A percentile compares a stretch with the other conserved stretches of the same genome.
phyloP scores from a whole-genome alignment of 352 stramenopile species.

The Pythium volutum region DNA sequence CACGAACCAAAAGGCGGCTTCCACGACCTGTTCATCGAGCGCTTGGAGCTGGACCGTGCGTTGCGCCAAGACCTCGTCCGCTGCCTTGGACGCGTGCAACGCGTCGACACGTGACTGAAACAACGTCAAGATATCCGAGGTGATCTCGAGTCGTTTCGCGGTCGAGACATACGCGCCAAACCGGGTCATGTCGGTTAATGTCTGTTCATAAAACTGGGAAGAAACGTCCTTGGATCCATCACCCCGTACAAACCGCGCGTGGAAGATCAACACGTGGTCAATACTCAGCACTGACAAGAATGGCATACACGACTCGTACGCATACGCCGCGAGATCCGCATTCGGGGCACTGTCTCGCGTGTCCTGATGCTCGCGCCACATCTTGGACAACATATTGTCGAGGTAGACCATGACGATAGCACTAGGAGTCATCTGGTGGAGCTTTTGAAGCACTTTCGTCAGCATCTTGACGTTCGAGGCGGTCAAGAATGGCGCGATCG shows the following conservation, averaged over 20 bases:
- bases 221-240: slow-evolving; percentile 21
- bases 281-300: slow-evolving; percentile 61
- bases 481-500: slow-evolving; percentile 48
- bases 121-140: slow-evolving; percentile 38
- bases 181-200: slow-evolving; percentile 26
- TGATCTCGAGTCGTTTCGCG: slow-evolving; percentile 52
- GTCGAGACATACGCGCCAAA: slow-evolving; percentile 40
- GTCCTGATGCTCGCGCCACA: slow-evolving; percentile 43
- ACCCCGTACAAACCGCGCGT: slow-evolving; percentile 37
- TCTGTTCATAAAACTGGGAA: slow-evolving; percentile 54
- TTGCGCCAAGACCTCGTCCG: slow-evolving; percentile 20
- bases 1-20: slow-evolving; percentile 24
- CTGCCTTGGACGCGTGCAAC: slow-evolving; percentile 26
- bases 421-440: slow-evolving; percentile 56
- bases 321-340: slow-evolving; percentile 50
- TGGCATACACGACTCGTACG: slow-evolving; percentile 66
- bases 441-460: slow-evolving; percentile 71
- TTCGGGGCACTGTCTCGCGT: slow-evolving; percentile 11
- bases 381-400: slow-evolving; percentile 37
- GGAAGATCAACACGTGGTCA: slow-evolving; percentile 67
- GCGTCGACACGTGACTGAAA: slow-evolving; percentile 47
- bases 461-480: slow-evolving; percentile 63
- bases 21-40: slow-evolving; percentile 18
- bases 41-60: not conserved
- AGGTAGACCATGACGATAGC: slow-evolving; percentile 70